Base-by-base conservation (phyloP, 2,329 filamentous ascomycete species). In the Westerdykella aurantiaca region DNA sequence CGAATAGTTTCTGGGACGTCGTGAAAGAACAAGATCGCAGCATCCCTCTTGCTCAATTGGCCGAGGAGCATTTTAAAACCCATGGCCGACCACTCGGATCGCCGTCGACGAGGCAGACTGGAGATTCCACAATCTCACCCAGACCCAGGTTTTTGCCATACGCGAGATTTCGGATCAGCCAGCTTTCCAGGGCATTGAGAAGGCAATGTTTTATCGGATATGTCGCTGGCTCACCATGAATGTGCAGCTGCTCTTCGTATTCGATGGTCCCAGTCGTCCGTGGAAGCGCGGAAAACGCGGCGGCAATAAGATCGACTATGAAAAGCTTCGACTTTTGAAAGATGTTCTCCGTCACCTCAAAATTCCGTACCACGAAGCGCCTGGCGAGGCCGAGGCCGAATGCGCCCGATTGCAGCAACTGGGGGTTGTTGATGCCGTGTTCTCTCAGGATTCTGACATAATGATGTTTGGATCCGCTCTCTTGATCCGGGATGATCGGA, bases 231-330 rank as follows among this genome's bases (percentile, higher is more conserved):
- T 77, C 21, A 68, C 69, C 16, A 64, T 75, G 5, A 70, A 76
- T 13, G 72, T 81, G 5, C 69, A 76, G 34, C 65, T 75, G 1
- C 50, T 79, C 6, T 78, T 80, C 44, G 71, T 81, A 3, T 78
- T 77, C 47, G 78, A 80, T 44, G 76, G 77, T 1, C 64, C 72
- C 9, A 68, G 71, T 13, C 71, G 62, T 44, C 64, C 67, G 1
- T 54, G 60, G 56, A 69, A 72, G 49, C 51, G 63, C 12, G 56
- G 58, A 9, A 49, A 64, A 34, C 39, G 51, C 29, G 53, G 57
- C 0, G 60, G 58, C 11, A 50, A 56, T 2, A 57, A 49, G n/a
- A 50, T 72, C 14, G 58, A 70, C 17, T 60, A 59, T 37, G 48
- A 69, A 11, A 45, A 56, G 41, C 56, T 60, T 12, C 49, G 51